phyloP scores from a whole-genome alignment of 768 basidiomycete genomes.

The Clavaria fumosa region DNA sequence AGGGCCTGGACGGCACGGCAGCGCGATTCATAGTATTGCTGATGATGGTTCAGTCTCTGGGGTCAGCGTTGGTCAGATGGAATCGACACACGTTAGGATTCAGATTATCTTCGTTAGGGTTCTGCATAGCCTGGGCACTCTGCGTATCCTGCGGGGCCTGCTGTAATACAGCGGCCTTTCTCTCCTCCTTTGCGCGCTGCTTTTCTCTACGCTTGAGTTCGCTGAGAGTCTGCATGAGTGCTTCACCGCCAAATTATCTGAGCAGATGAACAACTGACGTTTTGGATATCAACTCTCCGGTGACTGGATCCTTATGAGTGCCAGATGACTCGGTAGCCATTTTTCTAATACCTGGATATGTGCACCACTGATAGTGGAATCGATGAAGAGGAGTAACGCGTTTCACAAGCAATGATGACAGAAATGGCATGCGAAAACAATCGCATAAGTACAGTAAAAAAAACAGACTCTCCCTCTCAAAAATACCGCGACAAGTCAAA shows the following conservation, averaged over 20 bases:
- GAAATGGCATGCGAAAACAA: no score
- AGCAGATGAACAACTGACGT: constrained; percentile 35
- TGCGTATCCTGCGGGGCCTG: constrained; percentile 24
- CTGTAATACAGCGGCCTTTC: constrained; percentile 40
- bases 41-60: constrained; percentile 5
- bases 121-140: constrained; percentile 26
- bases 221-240: constrained; percentile 29
- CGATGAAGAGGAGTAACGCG: no score
- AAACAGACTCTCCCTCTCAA: no score
- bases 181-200: constrained; percentile 69
- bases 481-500: no score
- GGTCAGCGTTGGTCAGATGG: constrained; percentile 1
- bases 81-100: constrained; percentile 65
- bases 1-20: constrained; percentile 78
- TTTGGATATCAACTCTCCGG: constrained; percentile 97
- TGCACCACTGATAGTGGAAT: no score
- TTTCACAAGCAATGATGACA: no score
- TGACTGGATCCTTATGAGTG: constrained; percentile 65
- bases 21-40: constrained; percentile 97
- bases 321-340: constrained; percentile 32
- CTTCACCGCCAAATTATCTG: constrained; percentile 8
- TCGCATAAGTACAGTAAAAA: no score
- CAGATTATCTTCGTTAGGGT: constrained; percentile 64
- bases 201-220: constrained; percentile 92
- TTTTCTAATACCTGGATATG: constrained; percentile 1